Conservation (phyloP, 2,329 filamentous ascomycete genomes). For the Didymella lethalis region DNA sequence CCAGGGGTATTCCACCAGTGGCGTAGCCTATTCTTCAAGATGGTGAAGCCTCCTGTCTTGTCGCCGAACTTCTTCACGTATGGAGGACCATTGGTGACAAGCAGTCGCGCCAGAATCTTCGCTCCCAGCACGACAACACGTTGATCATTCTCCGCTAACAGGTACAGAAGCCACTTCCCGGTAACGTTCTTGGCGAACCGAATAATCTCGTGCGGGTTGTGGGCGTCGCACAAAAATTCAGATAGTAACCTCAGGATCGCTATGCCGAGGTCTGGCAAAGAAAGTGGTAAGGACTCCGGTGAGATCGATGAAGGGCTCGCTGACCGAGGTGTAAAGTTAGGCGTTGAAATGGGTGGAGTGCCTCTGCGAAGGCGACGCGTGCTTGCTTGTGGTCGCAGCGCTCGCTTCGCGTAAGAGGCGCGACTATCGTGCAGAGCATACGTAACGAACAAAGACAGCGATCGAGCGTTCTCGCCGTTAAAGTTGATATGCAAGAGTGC, state of each 20-base stretch:
- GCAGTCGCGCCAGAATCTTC: slow-evolving; percentile 82
- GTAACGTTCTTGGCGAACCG: slow-evolving; percentile 95
- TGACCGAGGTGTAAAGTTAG: slow-evolving; percentile 43
- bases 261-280: slow-evolving; percentile 75
- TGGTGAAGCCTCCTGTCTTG: slow-evolving; percentile 86
- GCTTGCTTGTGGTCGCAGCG: slow-evolving; percentile 48
- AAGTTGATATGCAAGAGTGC: slow-evolving; percentile 81
- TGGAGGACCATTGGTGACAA: slow-evolving; percentile 79
- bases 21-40: slow-evolving; percentile 82
- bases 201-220: slow-evolving; percentile 72
- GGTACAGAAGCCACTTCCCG: slow-evolving; percentile 94
- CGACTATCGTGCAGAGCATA: slow-evolving; percentile 79
- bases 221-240: slow-evolving; percentile 76
- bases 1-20: slow-evolving; percentile 87
- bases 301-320: slow-evolving; percentile 39
- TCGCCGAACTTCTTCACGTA: slow-evolving; percentile 87
- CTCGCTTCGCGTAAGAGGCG: slow-evolving; percentile 50
- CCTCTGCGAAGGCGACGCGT: slow-evolving; percentile 41
- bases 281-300: slow-evolving; percentile 39
- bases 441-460: slow-evolving; percentile 89
- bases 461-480: slow-evolving; percentile 83
- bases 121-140: slow-evolving; percentile 81
- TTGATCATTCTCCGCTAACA: slow-evolving; percentile 85
- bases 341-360: slow-evolving; percentile 37
- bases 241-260: slow-evolving; percentile 80